A percentile compares a stretch with the other conserved stretches of the same genome.
Conservation (phyloP, 805 yeast species). For the Saccharomycopsis selenospora region DNA sequence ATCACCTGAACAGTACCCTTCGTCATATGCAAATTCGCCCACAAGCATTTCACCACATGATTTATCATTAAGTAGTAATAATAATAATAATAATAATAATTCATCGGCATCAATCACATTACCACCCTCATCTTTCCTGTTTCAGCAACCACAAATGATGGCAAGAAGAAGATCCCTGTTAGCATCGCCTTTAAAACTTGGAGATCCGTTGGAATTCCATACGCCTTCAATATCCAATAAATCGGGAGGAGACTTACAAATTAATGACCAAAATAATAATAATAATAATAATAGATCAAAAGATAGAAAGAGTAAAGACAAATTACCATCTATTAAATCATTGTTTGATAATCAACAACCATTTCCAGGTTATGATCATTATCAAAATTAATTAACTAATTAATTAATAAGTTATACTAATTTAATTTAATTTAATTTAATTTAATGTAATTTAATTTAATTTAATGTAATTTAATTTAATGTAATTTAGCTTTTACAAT, state of each 20-base stretch:
- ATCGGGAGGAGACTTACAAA: too few relatives aligned
- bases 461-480: too few relatives aligned
- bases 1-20: background rate
- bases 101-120: too few relatives aligned
- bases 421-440: too few relatives aligned
- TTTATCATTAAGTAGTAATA: background rate
- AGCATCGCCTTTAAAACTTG: background rate
- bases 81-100: too few relatives aligned
- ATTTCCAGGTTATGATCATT: background rate
- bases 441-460: too few relatives aligned
- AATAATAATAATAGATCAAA: too few relatives aligned
- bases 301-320: too few relatives aligned
- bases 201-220: background rate
- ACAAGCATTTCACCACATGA: conserved; percentile 2
- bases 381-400: background rate
- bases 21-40: background rate
- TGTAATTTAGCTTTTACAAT: too few relatives aligned
- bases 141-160: background rate
- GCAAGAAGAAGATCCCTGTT: background rate
- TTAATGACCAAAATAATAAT: too few relatives aligned
- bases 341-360: background rate
- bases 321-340: background rate
- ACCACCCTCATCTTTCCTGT: background rate
- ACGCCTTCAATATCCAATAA: too few relatives aligned
- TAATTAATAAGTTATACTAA: too few relatives aligned